Conservation (phyloP, 345 rosid species). For the Syzygium oleosum region DNA sequence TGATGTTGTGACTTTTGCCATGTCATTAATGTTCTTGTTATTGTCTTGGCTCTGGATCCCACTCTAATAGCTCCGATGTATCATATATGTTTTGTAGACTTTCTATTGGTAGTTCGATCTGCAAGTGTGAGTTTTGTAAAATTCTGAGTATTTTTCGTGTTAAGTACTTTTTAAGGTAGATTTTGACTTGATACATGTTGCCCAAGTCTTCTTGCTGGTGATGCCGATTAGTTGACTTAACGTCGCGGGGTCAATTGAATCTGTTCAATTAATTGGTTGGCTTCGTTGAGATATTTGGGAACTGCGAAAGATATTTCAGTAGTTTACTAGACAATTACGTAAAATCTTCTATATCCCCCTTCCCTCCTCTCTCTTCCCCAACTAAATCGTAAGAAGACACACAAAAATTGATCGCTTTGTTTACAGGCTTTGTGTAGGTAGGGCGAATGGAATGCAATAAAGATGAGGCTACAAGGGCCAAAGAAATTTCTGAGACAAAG, state of each 20-base stretch:
- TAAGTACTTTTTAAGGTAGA: not conserved
- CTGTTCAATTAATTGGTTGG: not conserved
- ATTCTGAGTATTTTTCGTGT: not conserved
- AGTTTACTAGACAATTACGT: not conserved
- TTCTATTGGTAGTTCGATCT: not conserved
- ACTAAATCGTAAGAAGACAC: not conserved
- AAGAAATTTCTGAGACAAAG: slow-evolving; percentile 36
- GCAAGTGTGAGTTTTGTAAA: not conserved
- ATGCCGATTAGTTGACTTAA: not conserved
- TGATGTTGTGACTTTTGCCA: not conserved
- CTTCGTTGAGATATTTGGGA: not conserved
- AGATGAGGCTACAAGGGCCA: slow-evolving; percentile 39
- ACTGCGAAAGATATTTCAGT: not conserved
- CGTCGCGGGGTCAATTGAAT: not conserved
- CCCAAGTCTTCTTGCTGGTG: not conserved
- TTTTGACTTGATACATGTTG: not conserved
- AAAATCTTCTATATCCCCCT: not conserved
- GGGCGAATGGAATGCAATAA: slow-evolving; percentile 36
- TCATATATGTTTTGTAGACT: not conserved
- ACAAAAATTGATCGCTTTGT: not conserved
- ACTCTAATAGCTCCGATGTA: not conserved
- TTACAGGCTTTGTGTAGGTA: not conserved
- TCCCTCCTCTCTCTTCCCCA: not conserved
- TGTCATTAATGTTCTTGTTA: not conserved
- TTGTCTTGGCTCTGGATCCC: not conserved